Base-by-base conservation (phyloP, 2,329 filamentous ascomycete species). In the Microdochium paspali region DNA sequence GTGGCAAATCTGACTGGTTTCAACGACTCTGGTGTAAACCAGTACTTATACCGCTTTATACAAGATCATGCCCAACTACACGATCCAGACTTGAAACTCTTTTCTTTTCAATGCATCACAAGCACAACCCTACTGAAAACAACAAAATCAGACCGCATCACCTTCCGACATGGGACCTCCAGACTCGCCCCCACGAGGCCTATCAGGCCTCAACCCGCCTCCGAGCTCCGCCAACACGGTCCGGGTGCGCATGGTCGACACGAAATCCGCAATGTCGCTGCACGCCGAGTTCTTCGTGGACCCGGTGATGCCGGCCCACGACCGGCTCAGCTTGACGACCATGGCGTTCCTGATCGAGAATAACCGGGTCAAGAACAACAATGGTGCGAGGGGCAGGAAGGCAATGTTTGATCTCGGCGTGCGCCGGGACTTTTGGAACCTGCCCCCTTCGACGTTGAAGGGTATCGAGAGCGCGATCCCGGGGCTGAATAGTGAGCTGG, bases 361-460 rank as follows among this genome's bases (percentile, higher is more conserved):
- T 42, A 50, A 57, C 30, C 44, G 31, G 20, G 45, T 54, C 10
- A n/a, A n/a, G n/a, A n/a, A n/a, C n/a, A n/a, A n/a, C n/a, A n/a
- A n/a, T n/a, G n/a, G n/a, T n/a, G n/a, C n/a, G n/a, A n/a, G n/a
- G n/a, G 53, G 50, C 10, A 51, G 55, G 48, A 56, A 53, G 28
- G 51, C 49, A 10, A 52, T 58, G 49, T 59, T 58, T 46, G 57
- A 59, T 48, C 50, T 57, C 12, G 57, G 55, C 18, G 51, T 49
- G 23, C 51, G 56, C n/a, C 57, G 54, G 44, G 53, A 56, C 45
- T 58, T 53, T 32, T 57, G 54, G 56, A 58, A 58, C 24, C 48
- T 44, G 6, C 50, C 55, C n/a, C 51, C 52, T 2, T 49, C 47
- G 4, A 49, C 48, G 12, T 39, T 49, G 15, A 44, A 48, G 21